Evolutionary conservation across 805 yeast genomes (phyloP), one percentile per base, ranked within the genome.

Genomic region (Brettanomyces anomalus): DNA sequence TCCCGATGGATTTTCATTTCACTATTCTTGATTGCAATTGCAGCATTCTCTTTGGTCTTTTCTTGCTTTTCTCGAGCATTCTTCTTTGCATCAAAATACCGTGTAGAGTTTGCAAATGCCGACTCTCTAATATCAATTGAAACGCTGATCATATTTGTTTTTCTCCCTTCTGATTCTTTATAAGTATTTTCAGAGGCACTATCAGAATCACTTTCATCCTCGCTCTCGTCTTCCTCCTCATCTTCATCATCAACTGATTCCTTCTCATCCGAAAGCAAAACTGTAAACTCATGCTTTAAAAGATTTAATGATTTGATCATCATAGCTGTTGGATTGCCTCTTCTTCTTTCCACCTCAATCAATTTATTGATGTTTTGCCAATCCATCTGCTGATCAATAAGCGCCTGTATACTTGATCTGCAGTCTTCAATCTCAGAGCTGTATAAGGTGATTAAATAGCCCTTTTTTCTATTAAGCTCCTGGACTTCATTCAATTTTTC

Each of bases 301-400:
- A 90, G 67, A 44, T 85, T 78, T 57, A 90, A 67, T 0, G 95
- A 93, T 38, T 70, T 67, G 42, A 89, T 82, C 44, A 68, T 52
- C 32, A 66, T 62, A 0, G 96, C 96, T 43, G 79, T 66, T 4
- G 65, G 60, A 51, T 81, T 85, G 1, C 81, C 80, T 51, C 80
- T 74, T 1, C 66, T 61, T 51, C 85, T 80, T 55, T 90, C 95
- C 40, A 78, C 69, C 39, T 72, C 65, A 41, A 90, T 79, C 44
- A 83, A 62, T 48, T 79, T 77, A 56, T 84, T 96, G 48, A 89
- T 89, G 46, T 86, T 82, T 36, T 76, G 74, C 98, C 98, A 90
- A 58, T 90, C 97, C 86, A 87, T 85, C 49, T 85, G 89, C 55
- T 85, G 93, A 43, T 81, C 79, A 4, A 88, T 48, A 43, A 87